These are phyloP conservation scores for Dictyostelium gargantuum DNA, from an alignment of 208 protist genomes.

Conservation along the genomic window DNA sequence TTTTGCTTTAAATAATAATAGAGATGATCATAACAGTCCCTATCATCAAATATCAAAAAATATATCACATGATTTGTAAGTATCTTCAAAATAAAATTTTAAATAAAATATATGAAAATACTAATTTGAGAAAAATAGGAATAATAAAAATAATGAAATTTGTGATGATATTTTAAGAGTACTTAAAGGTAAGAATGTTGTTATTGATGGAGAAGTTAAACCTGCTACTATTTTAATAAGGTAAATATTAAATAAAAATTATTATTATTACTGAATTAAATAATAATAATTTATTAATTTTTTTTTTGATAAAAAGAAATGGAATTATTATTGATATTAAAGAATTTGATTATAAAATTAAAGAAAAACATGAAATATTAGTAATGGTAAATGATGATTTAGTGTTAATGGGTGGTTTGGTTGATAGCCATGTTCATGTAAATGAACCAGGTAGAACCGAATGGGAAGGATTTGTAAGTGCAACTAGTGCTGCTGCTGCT, in stretches of 20 bases:
- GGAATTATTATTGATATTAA: background rate
- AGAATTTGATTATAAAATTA: background rate
- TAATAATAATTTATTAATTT: too few relatives aligned
- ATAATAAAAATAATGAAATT: too few relatives aligned
- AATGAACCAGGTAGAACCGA: constrained; percentile 78
- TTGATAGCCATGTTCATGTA: constrained; percentile 81
- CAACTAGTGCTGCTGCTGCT: constrained; percentile 73
- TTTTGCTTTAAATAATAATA: too few relatives aligned
- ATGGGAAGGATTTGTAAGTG: constrained; percentile 76
- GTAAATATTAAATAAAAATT: background rate
- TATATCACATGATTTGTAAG: too few relatives aligned
- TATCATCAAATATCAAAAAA: too few relatives aligned
- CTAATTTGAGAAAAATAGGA: too few relatives aligned
- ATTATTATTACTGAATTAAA: too few relatives aligned
- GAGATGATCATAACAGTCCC: too few relatives aligned
- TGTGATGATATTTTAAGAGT: background rate
- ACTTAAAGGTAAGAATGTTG: constrained; percentile 11
- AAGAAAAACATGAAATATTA: background rate
- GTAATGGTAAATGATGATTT: background rate
- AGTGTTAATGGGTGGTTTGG: constrained; percentile 68
- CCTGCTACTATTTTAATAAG: background rate
- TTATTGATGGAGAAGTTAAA: background rate
- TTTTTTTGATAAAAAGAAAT: constrained; percentile 13
- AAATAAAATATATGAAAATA: too few relatives aligned
- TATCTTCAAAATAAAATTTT: too few relatives aligned